Evolutionary conservation across 768 basidiomycete genomes (phyloP).

Genomic region (Boletus rubroflammeus): DNA sequence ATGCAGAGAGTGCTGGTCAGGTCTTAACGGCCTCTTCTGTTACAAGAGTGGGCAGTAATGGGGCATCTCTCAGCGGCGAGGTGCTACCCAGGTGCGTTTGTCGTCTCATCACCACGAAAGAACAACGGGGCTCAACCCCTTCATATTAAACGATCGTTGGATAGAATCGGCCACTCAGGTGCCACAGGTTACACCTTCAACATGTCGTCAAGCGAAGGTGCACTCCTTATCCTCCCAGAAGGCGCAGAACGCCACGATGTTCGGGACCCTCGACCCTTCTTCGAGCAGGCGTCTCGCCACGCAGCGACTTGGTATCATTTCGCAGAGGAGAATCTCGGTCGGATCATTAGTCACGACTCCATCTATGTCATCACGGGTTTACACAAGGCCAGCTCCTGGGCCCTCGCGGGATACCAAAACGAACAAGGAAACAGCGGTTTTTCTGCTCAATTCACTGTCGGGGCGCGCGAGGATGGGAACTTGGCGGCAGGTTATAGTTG

Average conservation of each 20-base stretch:
- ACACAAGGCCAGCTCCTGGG: slow-evolving; percentile 30
- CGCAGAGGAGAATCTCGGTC: slow-evolving; percentile 24
- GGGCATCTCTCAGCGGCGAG: neutral
- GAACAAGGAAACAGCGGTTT: slow-evolving; percentile 2
- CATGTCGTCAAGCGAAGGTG: slow-evolving; percentile 26
- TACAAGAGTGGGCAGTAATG: slow-evolving; percentile 1
- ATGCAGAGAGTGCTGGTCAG: slow-evolving; percentile 11
- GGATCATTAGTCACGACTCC: slow-evolving; percentile 28
- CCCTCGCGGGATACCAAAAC: slow-evolving; percentile 22
- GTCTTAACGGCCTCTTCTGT: slow-evolving; percentile 13
- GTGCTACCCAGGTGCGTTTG: slow-evolving; percentile 6
- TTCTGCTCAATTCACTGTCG: slow-evolving; percentile 15
- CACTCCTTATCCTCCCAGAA: slow-evolving; percentile 34
- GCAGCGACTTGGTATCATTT: slow-evolving; percentile 33
- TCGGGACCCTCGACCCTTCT: slow-evolving; percentile 24
- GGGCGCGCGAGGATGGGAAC: slow-evolving; percentile 2
- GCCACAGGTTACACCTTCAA: slow-evolving; percentile 10
- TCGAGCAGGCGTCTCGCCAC: slow-evolving; percentile 24
- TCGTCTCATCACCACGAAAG: neutral
- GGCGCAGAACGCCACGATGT: slow-evolving; percentile 29
- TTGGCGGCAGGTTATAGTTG: slow-evolving; percentile 13
- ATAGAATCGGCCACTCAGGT: slow-evolving; percentile 5
- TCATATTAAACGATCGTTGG: neutral
- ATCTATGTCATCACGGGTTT: slow-evolving; percentile 34
- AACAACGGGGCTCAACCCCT: neutral